Evolutionary conservation across 169 alveolate species (phyloP).

Genomic region (Theileria orientalis): DNA sequence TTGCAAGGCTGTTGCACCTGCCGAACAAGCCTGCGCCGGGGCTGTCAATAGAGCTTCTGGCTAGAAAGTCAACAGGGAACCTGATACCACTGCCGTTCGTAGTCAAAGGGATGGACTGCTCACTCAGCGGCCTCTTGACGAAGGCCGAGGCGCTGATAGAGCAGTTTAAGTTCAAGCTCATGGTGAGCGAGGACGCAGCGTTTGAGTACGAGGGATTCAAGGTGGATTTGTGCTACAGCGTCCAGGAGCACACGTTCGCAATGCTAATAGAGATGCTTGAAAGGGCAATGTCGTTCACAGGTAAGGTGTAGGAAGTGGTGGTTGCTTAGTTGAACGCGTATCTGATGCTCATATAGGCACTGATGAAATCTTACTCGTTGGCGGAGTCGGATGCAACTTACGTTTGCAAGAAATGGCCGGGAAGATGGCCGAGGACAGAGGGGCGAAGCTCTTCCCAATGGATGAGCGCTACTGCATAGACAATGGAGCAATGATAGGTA

Average conservation of each 20-base stretch:
- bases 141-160: conserved; percentile 54
- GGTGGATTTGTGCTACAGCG: conserved; percentile 83
- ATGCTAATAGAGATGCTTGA: conserved; percentile 98
- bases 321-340: background rate
- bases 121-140: conserved; percentile 89
- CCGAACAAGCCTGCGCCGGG: conserved; percentile 99
- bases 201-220: conserved; percentile 26
- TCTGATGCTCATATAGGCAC: conserved; percentile 44
- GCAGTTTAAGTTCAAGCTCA: conserved; percentile 11
- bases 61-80: conserved; percentile 78
- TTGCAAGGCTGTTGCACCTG: conserved; percentile 94
- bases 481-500: conserved; percentile 98
- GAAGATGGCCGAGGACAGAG: conserved; percentile 93
- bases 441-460: conserved; percentile 95
- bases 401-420: conserved; percentile 92
- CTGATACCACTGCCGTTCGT: conserved; percentile 92
- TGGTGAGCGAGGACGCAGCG: conserved; percentile 6
- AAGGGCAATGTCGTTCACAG: conserved; percentile 97
- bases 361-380: conserved; percentile 94
- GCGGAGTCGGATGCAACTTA: conserved; percentile 98
- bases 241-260: conserved; percentile 95
- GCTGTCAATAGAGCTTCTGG: conserved; percentile 94
- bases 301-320: conserved; percentile 11
- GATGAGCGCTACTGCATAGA: conserved; percentile 99
- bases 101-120: conserved; percentile 98